These are phyloP conservation scores for Alloteropsis angusta DNA, from an alignment of 202 grass and related monocot species.

Conservation along the genomic window DNA sequence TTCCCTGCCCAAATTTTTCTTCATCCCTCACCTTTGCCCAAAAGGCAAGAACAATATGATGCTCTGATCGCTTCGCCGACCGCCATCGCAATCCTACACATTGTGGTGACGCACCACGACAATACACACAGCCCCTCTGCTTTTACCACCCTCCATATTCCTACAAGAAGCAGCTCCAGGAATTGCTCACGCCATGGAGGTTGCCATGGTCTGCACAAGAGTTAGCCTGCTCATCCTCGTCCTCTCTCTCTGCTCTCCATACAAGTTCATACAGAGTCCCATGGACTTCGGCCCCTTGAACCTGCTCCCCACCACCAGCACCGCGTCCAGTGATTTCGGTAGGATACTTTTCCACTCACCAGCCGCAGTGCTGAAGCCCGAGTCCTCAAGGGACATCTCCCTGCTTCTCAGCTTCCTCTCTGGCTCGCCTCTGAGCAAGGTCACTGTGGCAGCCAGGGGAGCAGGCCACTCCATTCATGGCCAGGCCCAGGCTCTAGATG, in stretches of 20 bases:
- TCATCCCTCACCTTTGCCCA: slow-evolving; percentile 26
- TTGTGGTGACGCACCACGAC: slow-evolving; percentile 15
- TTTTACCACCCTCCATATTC: slow-evolving; percentile 16
- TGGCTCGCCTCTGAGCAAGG: slow-evolving; percentile 58
- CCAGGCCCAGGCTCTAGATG: slow-evolving; percentile 81
- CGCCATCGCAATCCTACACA: slow-evolving; percentile 16
- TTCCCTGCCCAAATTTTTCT: slow-evolving; percentile 26
- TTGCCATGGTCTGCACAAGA: slow-evolving; percentile 63
- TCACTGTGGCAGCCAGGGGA: slow-evolving; percentile 82
- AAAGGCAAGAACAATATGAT: slow-evolving; percentile 34
- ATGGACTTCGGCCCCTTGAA: slow-evolving; percentile 81
- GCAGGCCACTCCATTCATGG: slow-evolving; percentile 93
- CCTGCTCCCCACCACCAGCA: slow-evolving; percentile 54
- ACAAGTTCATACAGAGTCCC: slow-evolving; percentile 96
- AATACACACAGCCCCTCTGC: slow-evolving; percentile 7
- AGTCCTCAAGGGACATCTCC: slow-evolving; percentile 69
- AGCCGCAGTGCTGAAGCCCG: slow-evolving; percentile 67
- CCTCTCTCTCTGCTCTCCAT: slow-evolving; percentile 62
- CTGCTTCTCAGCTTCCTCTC: slow-evolving; percentile 75
- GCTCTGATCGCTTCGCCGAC: slow-evolving; percentile 17
- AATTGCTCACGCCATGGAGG: slow-evolving; percentile 54
- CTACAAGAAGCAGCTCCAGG: slow-evolving; percentile 18
- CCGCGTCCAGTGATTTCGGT: slow-evolving; percentile 69
- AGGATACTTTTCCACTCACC: slow-evolving; percentile 80
- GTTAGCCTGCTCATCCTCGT: slow-evolving; percentile 64